phyloP scores from a whole-genome alignment of 192 early-diverging fungal species.

The Backusella westeae region DNA sequence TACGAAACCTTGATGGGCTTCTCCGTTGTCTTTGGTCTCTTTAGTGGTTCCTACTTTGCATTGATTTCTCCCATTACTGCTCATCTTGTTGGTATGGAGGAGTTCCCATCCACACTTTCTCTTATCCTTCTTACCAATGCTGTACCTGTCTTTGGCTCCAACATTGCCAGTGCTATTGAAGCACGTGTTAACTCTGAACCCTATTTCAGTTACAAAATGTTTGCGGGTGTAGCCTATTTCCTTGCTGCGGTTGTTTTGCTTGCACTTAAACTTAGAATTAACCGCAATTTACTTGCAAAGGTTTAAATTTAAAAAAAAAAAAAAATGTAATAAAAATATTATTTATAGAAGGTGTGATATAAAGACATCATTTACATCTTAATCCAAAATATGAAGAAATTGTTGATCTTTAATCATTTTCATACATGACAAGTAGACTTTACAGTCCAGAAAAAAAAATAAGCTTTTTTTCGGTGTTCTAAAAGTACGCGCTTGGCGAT shows the following conservation, averaged over 20 bases:
- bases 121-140: constrained; percentile 21
- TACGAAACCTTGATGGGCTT: constrained; percentile 29
- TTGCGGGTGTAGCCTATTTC: constrained; percentile 26
- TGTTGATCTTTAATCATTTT: too few species aligned
- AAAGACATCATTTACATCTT: neutral
- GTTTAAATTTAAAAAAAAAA: constrained; percentile 1
- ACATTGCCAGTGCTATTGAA: constrained; percentile 35
- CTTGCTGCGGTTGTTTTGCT: neutral
- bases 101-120: constrained; percentile 23
- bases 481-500: neutral
- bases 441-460: neutral
- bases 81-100: constrained; percentile 17
- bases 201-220: constrained; percentile 44
- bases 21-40: constrained; percentile 31
- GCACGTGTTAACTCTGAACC: constrained; percentile 22
- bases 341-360: neutral
- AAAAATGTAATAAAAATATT: neutral
- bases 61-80: constrained; percentile 31
- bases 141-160: constrained; percentile 32
- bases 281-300: constrained; percentile 14
- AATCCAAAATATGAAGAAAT: too few species aligned
- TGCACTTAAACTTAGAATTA: constrained; percentile 22
- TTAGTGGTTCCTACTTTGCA: constrained; percentile 34
- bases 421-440: neutral
- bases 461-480: neutral